A percentile compares a stretch with the other conserved stretches of the same genome.
Conservation (phyloP, 2,329 filamentous ascomycete genomes). For the Neospermospora avenae region DNA sequence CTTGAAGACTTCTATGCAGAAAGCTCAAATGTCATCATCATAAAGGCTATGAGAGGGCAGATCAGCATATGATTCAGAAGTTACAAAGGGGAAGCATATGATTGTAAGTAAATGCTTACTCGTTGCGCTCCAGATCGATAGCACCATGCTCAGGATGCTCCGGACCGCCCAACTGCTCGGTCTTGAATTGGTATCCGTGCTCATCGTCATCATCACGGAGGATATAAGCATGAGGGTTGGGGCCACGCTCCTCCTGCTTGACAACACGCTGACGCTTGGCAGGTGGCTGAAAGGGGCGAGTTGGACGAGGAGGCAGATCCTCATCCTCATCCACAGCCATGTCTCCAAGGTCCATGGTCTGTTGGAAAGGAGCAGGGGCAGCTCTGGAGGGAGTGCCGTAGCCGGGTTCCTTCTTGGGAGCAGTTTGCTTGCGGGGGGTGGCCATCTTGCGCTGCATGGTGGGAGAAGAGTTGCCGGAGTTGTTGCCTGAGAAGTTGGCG, state of each 20-base stretch:
- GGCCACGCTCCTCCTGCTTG: slow-evolving; percentile 16
- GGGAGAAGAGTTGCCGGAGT: neutral
- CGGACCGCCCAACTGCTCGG: slow-evolving; percentile 4
- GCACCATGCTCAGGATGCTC: neutral
- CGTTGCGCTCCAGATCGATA: slow-evolving; percentile 21
- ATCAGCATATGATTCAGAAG: neutral
- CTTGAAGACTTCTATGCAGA: too few relatives aligned
- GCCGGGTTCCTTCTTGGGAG: neutral
- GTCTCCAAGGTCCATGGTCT: neutral
- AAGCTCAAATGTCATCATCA: neutral
- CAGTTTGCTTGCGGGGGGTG: neutral
- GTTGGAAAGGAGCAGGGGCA: neutral
- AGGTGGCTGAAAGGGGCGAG: neutral
- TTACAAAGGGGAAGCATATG: neutral
- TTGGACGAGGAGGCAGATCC: neutral
- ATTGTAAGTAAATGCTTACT: slow-evolving; percentile 15
- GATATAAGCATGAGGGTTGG: too few relatives aligned
- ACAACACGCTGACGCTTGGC: slow-evolving; percentile 19
- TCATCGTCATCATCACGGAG: neutral
- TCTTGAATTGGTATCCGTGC: slow-evolving; percentile 8
- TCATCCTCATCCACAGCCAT: slow-evolving; percentile 20
- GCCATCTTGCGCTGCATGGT: neutral
- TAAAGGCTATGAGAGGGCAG: neutral
- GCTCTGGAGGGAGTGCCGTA: too few relatives aligned
- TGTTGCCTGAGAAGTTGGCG: neutral